Percentiles rank a stretch among this genome's conserved stretches.
Conservation (phyloP, 179 eudicot species). For the Pouteria campechiana region DNA sequence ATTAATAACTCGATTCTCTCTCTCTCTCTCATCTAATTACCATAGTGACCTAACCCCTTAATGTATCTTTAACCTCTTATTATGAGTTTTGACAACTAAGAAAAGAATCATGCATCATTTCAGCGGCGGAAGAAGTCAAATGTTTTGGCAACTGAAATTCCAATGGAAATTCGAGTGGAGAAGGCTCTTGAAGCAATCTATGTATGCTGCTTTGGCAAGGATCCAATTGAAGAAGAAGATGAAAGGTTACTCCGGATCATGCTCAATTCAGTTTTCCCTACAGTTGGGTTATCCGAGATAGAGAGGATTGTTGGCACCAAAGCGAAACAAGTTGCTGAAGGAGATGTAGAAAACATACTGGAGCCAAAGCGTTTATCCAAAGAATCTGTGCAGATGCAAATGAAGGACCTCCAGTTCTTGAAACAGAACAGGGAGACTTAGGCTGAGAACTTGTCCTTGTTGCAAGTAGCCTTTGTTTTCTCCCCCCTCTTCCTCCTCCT, state of each 20-base stretch:
- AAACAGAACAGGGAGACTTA: constrained; percentile 33
- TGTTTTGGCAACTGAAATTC: constrained; percentile 34
- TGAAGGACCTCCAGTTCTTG: constrained; percentile 87
- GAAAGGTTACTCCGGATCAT: constrained; percentile 41
- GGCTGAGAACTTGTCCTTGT: no score
- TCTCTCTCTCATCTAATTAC: no score
- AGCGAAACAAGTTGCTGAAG: constrained; percentile 47
- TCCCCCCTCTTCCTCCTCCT: no score
- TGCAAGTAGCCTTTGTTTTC: no score
- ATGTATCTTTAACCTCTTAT: no score
- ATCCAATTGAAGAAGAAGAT: constrained; percentile 70
- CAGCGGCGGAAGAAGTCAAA: constrained; percentile 62
- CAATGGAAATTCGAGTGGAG: constrained; percentile 74
- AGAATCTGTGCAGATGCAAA: constrained; percentile 78
- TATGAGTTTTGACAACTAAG: no score
- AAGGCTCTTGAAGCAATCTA: constrained; percentile 88
- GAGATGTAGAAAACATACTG: constrained; percentile 25
- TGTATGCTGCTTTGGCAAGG: constrained; percentile 65
- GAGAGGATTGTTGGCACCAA: constrained; percentile 40
- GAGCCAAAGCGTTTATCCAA: constrained; percentile 53
- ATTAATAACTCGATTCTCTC: no score
- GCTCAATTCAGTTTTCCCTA: constrained; percentile 74
- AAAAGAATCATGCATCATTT: no score
- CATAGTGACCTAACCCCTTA: no score
- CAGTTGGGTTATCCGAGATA: constrained; percentile 34